Percentiles rank a stretch among this genome's conserved stretches.
These are phyloP conservation scores for Cladosporium sp. DNA, from an alignment of 2,329 filamentous ascomycete species.

Conservation along the genomic window DNA sequence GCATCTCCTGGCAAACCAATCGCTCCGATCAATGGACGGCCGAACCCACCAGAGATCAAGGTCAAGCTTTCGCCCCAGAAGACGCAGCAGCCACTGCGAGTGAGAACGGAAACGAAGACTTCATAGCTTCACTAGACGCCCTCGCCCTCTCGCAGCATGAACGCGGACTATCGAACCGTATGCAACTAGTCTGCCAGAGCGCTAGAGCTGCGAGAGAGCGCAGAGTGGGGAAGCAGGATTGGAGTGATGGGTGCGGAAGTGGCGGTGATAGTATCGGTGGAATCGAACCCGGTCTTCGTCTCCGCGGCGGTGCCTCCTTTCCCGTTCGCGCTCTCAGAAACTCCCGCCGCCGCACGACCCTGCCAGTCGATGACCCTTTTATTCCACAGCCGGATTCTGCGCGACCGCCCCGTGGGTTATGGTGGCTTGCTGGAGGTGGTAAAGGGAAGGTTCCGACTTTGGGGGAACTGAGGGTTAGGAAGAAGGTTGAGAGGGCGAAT, in stretches of 20 bases:
- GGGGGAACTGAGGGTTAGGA: slow-evolving; percentile 14
- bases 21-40: background rate
- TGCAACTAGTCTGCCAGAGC: background rate
- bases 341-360: background rate
- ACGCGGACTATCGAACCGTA: background rate
- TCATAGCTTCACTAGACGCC: slow-evolving; percentile 4
- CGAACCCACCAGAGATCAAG: background rate
- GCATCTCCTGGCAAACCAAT: background rate
- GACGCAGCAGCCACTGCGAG: background rate
- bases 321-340: background rate
- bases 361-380: background rate
- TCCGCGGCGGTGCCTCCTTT: background rate
- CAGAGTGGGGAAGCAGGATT: background rate
- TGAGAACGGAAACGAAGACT: background rate
- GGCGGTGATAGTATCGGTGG: background rate
- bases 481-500: slow-evolving; percentile 12
- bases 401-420: background rate
- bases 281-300: background rate
- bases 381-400: background rate
- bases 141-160: slow-evolving; percentile 5
- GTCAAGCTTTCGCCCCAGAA: background rate
- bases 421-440: slow-evolving; percentile 12
- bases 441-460: background rate
- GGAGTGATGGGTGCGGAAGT: background rate
- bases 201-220: background rate